Conservation (phyloP, 2,329 filamentous ascomycete genomes). For the Hypoxylon sp. region DNA sequence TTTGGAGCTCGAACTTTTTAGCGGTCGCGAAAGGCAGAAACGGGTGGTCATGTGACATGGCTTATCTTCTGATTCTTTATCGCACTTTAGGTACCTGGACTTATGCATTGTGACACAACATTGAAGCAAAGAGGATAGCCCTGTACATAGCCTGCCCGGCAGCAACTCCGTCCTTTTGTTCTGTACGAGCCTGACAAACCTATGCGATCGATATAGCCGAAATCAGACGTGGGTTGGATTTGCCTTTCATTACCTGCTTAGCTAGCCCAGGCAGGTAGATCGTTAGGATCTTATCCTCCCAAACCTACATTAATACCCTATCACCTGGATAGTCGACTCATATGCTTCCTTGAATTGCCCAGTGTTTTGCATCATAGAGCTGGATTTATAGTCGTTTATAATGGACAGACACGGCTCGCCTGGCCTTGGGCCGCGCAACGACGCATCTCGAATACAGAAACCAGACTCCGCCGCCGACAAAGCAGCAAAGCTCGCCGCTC, state of each 20-base stretch:
- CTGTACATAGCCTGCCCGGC: background rate
- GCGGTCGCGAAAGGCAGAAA: conserved; percentile 62
- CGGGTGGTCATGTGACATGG: conserved; percentile 35
- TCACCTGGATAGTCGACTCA: background rate
- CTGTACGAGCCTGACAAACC: background rate
- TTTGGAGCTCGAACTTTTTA: conserved; percentile 58
- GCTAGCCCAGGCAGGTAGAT: background rate
- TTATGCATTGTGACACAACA: conserved; percentile 15
- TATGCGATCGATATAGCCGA: conserved; percentile 8
- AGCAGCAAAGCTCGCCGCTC: conserved; percentile 78
- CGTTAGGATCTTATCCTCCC: background rate
- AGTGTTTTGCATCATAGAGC: conserved; percentile 1
- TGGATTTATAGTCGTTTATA: conserved; percentile 27
- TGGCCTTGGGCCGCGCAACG: conserved; percentile 70
- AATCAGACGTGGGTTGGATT: background rate
- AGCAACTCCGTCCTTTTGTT: conserved; percentile 4
- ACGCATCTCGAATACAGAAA: conserved; percentile 70
- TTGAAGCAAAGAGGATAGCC: background rate
- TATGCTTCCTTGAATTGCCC: background rate
- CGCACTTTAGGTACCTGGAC: conserved; percentile 4
- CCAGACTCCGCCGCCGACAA: conserved; percentile 73
- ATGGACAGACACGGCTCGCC: conserved; percentile 69
- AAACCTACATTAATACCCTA: background rate
- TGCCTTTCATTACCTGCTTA: background rate
- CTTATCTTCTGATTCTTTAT: conserved; percentile 27